Evolutionary conservation across 345 rosid species (phyloP), one percentile per base, ranked within the genome.

Genomic region (Clausena lansium): DNA sequence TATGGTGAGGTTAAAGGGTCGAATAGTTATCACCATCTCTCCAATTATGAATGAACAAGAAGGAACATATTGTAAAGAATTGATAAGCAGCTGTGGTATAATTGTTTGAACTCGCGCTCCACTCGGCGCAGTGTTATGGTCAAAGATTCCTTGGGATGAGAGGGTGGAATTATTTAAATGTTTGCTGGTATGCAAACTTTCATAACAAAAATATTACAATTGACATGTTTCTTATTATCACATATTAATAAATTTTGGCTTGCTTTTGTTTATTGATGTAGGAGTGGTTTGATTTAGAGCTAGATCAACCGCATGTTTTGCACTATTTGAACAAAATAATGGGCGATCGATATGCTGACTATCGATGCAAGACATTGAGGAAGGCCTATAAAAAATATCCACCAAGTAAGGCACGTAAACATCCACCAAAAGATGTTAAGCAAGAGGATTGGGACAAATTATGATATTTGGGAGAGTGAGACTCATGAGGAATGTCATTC

Each of bases 181-280:
- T 30, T 30, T 30, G 2, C 32, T 30, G 1, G 32, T 30, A 30
- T 30, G 32, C 2, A 30, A 30, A 30, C 32, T 50, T 11, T 13
- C 17, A 0, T 50, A 9, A 9, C 15, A 50, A 50, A 1, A 9
- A 2, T 13, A 10, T 50, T 50, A 50, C 14, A 5, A 2, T 50
- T 50, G 3, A 50, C 15, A 50, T 50, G 11, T 7, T 50, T 50
- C 2, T 50, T 0, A 10, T 0, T 1, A 2, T 50, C 15, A 50
- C 9, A 30, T 30, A 30, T 30, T 30, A 5, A 17, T 0, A 17
- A 20, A 2, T 1, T 19, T 58, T 2, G 0, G 0, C 1, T 22
- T 7, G 24, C 10, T 8, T 58, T 22, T 58, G 0, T 22, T 58
- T 3, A 25, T 24, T 58, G 1, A 58, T 24, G 9, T 13, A 58